phyloP scores from a whole-genome alignment of 2,329 filamentous ascomycete species.

The Venturia nashicola region DNA sequence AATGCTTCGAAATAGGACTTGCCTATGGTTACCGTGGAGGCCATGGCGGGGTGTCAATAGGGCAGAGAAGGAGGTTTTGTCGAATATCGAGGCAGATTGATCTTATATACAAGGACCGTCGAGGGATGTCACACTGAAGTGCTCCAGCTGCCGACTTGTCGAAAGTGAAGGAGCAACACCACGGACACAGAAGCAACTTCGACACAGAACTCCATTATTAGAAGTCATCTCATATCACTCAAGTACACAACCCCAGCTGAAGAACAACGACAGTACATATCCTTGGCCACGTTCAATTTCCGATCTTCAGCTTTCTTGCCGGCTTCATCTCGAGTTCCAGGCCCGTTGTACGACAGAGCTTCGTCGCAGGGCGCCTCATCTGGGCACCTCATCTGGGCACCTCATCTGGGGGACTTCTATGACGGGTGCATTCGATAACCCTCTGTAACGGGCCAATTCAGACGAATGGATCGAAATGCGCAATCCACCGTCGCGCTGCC shows the following conservation, averaged over 20 bases:
- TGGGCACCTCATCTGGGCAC: background rate
- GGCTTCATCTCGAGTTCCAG: background rate
- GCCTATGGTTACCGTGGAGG: conserved; percentile 40
- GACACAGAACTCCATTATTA: too few species aligned
- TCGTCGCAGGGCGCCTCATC: background rate
- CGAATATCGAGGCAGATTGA: too few species aligned
- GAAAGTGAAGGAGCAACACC: background rate
- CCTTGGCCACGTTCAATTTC: background rate
- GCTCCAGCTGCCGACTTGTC: background rate
- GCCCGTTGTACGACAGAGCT: background rate
- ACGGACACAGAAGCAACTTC: background rate
- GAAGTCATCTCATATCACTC: background rate
- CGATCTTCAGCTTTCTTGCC: background rate
- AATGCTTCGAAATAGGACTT: conserved; percentile 50
- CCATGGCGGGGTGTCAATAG: conserved; percentile 1
- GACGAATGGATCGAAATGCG: conserved; percentile 25
- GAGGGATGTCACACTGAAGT: background rate
- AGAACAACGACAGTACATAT: background rate
- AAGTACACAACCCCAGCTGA: background rate
- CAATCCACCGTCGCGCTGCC: conserved; percentile 14
- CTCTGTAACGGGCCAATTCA: background rate
- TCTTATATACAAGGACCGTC: background rate
- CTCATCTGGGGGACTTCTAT: too few species aligned
- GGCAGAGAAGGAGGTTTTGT: background rate
- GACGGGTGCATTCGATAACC: too few species aligned